Evolutionary conservation across 768 basidiomycete species (phyloP).

Genomic region (Filobasidium wieringae): DNA sequence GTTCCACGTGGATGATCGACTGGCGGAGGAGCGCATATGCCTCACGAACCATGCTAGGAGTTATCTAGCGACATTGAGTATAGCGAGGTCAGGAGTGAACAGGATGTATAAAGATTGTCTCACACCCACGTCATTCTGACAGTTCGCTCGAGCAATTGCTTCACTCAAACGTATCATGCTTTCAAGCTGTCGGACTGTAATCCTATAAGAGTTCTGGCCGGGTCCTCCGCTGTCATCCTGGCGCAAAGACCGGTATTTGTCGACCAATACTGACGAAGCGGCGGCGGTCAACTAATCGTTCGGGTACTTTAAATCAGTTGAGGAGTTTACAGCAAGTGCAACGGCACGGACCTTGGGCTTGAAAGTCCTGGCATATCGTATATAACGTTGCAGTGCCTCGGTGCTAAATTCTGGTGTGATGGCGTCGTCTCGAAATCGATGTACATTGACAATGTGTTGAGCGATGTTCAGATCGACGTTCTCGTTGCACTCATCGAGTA

Average conservation of each 20-base stretch:
- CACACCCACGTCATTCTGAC: slow-evolving; percentile 67
- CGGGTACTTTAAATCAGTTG: not conserved
- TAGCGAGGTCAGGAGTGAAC: slow-evolving; percentile 4
- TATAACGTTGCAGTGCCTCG: slow-evolving; percentile 89
- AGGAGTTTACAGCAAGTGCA: not conserved
- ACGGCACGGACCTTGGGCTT: slow-evolving; percentile 67
- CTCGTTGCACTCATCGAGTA: slow-evolving; percentile 92
- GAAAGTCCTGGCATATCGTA: slow-evolving; percentile 92
- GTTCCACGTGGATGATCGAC: slow-evolving; percentile 98
- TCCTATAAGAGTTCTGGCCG: slow-evolving; percentile 85
- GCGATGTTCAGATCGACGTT: slow-evolving; percentile 86
- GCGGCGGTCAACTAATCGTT: slow-evolving; percentile 67
- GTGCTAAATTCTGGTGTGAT: slow-evolving; percentile 96
- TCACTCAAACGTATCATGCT: slow-evolving; percentile 97
- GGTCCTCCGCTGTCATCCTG: slow-evolving; percentile 84
- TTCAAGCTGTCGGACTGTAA: slow-evolving; percentile 94
- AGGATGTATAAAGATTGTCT: not conserved
- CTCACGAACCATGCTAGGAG: slow-evolving; percentile 85
- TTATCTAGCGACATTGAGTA: slow-evolving; percentile 69
- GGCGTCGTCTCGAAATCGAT: slow-evolving; percentile 86
- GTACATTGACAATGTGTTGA: slow-evolving; percentile 92
- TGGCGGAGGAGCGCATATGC: slow-evolving; percentile 86
- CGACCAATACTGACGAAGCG: slow-evolving; percentile 82
- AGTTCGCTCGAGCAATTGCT: slow-evolving; percentile 93
- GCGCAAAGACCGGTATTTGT: slow-evolving; percentile 82